Evolutionary conservation across 306 rosid species (phyloP), one percentile per base, ranked within the genome.

Genomic region (Prunus padus): DNA sequence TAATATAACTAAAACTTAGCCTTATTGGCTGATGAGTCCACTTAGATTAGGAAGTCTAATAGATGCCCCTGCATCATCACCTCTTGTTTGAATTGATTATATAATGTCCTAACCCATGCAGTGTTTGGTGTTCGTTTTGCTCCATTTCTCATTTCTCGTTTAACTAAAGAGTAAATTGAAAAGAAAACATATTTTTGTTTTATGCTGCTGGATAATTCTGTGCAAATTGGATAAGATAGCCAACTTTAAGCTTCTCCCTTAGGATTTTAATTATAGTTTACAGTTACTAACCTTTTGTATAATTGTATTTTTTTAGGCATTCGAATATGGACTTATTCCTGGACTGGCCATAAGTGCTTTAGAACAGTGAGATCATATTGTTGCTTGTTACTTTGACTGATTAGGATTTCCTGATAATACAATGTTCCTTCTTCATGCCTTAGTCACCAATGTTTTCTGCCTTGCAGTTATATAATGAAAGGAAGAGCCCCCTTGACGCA

Each of bases 301-400:
- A 60, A 65, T 67, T 76, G 70, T 70, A 37, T 80, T 77, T 47
- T 80, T 81, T 73, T 64, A 94, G 98, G 97, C 97, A 70, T 94
- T 90, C 76, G 90, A 95, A 15, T 82, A 89, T 59, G 98, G 97
- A 74, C 92, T 95, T 73, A 54, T 92, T 82, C 96, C 98, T 71
- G 98, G 98, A 67, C 78, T 95, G 82, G 89, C 92, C 76, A 64
- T 95, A 31, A 87, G 98, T 87, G 97, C 88, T 69, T 66, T 95
- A 75, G 98, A 95, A 83, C 97, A 84, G 98, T 95, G 89, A 76
- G 97, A 83, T 84, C 71, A 67, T 77, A 20, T 78, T 64, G 71
- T 69, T 82, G 67, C 55, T 75, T 63, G 52, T 25, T 76, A 79
- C 55, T 31, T 79, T 76, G 11, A 62, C 56, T 81, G 64, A 69